Conservation (phyloP, 1,284 basidiomycete species). For the Fomitopsis pinicola region DNA sequence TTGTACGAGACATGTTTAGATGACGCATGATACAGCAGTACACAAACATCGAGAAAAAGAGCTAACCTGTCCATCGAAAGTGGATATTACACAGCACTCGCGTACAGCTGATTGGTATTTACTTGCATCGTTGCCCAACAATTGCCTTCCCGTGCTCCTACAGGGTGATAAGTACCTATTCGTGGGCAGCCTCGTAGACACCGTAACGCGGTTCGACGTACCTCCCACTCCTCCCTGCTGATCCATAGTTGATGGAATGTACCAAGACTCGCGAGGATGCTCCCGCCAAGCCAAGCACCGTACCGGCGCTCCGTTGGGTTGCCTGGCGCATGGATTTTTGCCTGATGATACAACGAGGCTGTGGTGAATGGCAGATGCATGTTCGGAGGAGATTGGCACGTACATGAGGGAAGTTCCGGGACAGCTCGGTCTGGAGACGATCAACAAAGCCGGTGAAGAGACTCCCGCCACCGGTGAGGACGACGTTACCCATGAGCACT, state of each 20-base stretch:
- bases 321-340: constrained; percentile 87
- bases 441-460: constrained; percentile 86
- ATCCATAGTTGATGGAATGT: constrained; percentile 98
- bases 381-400: constrained; percentile 24
- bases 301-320: constrained; percentile 86
- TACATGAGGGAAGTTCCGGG: constrained; percentile 77
- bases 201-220: constrained; percentile 29
- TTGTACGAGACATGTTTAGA: constrained; percentile 3
- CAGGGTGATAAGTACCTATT: constrained; percentile 2
- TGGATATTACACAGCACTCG: background rate
- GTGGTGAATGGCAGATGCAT: background rate
- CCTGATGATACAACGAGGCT: constrained; percentile 30
- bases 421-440: constrained; percentile 79
- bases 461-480: constrained; percentile 90
- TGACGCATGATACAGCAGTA: background rate
- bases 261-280: constrained; percentile 88
- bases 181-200: background rate
- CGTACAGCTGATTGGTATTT: constrained; percentile 8
- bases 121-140: constrained; percentile 79
- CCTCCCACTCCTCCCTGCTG: constrained; percentile 89
- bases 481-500: constrained; percentile 88
- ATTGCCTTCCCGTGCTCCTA: constrained; percentile 78
- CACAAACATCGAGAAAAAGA: background rate
- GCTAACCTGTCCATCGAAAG: constrained; percentile 1
- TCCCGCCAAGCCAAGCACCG: constrained; percentile 91